These are phyloP conservation scores for Phytophthora nicotianae DNA, from an alignment of 352 stramenopile genomes.

Conservation along the genomic window DNA sequence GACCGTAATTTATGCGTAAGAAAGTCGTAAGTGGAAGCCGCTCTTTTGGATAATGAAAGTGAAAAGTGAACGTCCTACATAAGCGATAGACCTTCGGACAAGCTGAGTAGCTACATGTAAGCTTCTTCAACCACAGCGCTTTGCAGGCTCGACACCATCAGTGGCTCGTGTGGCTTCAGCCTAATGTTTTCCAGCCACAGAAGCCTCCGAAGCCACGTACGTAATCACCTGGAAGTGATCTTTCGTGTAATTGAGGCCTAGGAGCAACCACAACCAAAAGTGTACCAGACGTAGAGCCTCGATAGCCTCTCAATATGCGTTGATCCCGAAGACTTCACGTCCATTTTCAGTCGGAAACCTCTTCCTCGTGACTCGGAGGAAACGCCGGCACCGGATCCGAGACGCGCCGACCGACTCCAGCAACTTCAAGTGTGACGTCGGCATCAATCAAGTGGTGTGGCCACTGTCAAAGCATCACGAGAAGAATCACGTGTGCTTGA, in stretches of 20 bases:
- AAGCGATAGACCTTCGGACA: neutral
- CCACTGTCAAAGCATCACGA: neutral
- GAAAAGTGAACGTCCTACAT: neutral
- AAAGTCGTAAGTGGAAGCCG: constrained; percentile 12
- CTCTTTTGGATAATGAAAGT: constrained; percentile 34
- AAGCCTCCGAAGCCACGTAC: constrained; percentile 18
- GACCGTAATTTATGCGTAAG: constrained; percentile 28
- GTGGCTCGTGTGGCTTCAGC: constrained; percentile 5
- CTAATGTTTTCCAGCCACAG: neutral
- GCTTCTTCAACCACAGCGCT: constrained; percentile 40
- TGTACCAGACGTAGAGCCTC: neutral
- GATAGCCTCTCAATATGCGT: neutral
- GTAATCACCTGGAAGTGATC: constrained; percentile 19
- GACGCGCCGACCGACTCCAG: neutral
- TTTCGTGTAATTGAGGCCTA: constrained; percentile 23
- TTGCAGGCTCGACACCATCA: constrained; percentile 20
- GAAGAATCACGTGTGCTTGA: neutral
- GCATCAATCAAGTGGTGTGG: constrained; percentile 18
- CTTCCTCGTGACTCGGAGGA: constrained; percentile 2
- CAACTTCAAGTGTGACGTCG: constrained; percentile 25
- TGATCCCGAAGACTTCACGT: neutral
- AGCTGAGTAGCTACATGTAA: neutral
- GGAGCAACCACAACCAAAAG: constrained; percentile 33
- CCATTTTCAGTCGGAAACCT: constrained; percentile 4
- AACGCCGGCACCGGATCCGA: neutral